Evolutionary conservation across 768 basidiomycete genomes (phyloP), one percentile per base, ranked within the genome.

Genomic region (Rhodocollybia butyracea): DNA sequence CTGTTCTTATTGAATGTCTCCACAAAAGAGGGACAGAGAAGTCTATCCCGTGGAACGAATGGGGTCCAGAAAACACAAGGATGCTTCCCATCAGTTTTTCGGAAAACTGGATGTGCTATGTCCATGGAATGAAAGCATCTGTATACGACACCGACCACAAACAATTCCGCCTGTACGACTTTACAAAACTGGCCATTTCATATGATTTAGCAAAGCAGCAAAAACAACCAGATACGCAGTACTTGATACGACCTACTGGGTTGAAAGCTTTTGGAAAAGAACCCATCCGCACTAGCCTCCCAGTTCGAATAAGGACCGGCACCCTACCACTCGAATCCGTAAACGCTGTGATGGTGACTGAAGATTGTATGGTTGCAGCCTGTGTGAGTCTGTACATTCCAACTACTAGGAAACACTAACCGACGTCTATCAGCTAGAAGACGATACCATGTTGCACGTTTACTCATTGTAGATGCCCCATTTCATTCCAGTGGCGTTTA

Each of bases 301-400:
- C 34, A 36, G 19, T 36, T 11, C 36, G 50, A 4, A 27, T 38
- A 5, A 36, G 50, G 3, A 51, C 34, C 13, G 50, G 42, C 32
- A 48, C 3, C 61, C 68, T 40, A 27, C 55, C 4, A 41, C 43
- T 27, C 52, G 36, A 27, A 56, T 60, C 7, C 38, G 59, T 6
- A n/a, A 63, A 64, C 3, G 64, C 68, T 34, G 62, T 61, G 24
- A 73, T 74, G 73, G 61, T 74, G 12, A 63, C 69, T 4, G 73
- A 74, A 55, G 63, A 74, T 47, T 65, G 66, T 19, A 61, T 74
- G 22, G 42, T 74, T 2, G 59, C 70, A 54, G 67, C 73, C 34
- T 30, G 27, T 21, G 46, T 48, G 46, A 31, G 46, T 48, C 42
- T 45, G 21, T 8, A 24, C 41, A 43, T 48, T 32, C n/a, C 3